Base-by-base conservation (phyloP, 768 basidiomycete species). In the Xerocomus potaroensis region DNA sequence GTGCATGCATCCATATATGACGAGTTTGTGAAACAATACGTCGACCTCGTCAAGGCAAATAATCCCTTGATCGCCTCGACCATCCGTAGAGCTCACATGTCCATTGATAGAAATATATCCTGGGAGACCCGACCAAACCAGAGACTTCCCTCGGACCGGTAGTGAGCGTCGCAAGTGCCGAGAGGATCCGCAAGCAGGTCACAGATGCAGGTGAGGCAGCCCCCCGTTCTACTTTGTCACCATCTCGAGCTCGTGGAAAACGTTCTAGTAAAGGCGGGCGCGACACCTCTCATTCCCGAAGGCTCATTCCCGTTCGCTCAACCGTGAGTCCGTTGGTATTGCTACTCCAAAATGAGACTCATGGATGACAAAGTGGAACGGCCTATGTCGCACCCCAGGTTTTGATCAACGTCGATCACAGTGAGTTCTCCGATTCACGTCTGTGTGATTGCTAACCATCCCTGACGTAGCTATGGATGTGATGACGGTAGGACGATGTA, bases 371-470 rank as follows among this genome's bases (percentile, higher is more conserved):
- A 50, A 91, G 87, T 31, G 90, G 84, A 2, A 87, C 87, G 1
- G 77, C 93, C 1, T 92, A 84, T 55, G 90, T 99, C 40, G 90
- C 84, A 0, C 96, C 96, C 0, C 90, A 93, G 63, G 91, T 98
- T 3, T 69, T 98, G 29, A 75, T 93, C 26, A 75, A 96, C 52
- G 96, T 99, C 10, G 67, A 92, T 59, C 95, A 98, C 64, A 67
- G 90, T 91, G 57, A 61, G 89, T 77, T 6, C 26, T 18, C 38
- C 27, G 5, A 6, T 48, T 35, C 16, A 40, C 26, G 11, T 7
- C 39, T 27, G 18, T 48, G 7, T 35, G 26, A 40, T 31, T 36
- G 39, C 41, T 60, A 10, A 35, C 26, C 18, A 18, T 18, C 35
- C 32, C 21, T 46, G 18, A 31, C 5, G 22, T 52, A 91, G 89